Evolutionary conservation across 352 stramenopile species (phyloP).

Genomic region (Globisporangium viniferum): DNA sequence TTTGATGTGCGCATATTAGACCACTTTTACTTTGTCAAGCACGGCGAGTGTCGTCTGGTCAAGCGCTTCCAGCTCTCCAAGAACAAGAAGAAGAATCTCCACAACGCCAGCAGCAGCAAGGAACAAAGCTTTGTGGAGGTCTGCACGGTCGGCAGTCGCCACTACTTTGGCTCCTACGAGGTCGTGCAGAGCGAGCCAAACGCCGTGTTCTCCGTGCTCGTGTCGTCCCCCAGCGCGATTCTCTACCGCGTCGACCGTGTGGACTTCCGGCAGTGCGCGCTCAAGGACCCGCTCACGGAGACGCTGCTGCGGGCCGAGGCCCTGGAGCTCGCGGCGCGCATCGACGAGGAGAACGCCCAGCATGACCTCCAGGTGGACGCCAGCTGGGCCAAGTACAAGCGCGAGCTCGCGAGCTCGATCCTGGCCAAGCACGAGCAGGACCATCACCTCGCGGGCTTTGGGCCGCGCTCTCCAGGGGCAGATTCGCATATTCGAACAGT

Average conservation of each 20-base stretch:
- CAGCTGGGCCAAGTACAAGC: constrained; percentile 54
- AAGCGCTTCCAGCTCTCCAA: constrained; percentile 36
- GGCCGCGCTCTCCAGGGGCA: constrained; percentile 24
- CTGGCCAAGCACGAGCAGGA: constrained; percentile 34
- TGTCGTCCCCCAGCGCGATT: constrained; percentile 54
- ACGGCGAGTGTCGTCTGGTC: constrained; percentile 61
- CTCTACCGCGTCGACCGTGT: constrained; percentile 68
- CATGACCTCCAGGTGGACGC: constrained; percentile 45
- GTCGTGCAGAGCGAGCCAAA: constrained; percentile 31
- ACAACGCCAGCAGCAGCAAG: neutral
- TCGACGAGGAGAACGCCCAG: constrained; percentile 37
- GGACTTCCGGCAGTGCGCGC: constrained; percentile 59
- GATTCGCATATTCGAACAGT: constrained; percentile 15
- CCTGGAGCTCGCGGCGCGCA: constrained; percentile 31
- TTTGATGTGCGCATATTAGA: constrained; percentile 18
- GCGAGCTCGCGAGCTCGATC: constrained; percentile 34
- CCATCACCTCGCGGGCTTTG: constrained; percentile 35
- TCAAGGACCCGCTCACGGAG: constrained; percentile 56
- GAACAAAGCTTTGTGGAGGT: constrained; percentile 53
- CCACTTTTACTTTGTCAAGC: constrained; percentile 62
- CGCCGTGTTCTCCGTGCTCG: constrained; percentile 52
- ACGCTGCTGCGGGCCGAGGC: constrained; percentile 42
- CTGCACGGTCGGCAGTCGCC: constrained; percentile 42
- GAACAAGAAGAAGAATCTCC: neutral
- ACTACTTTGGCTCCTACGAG: constrained; percentile 69